Evolutionary conservation across 2,329 filamentous ascomycete species (phyloP).

Genomic region (Leptographium radiaticola): DNA sequence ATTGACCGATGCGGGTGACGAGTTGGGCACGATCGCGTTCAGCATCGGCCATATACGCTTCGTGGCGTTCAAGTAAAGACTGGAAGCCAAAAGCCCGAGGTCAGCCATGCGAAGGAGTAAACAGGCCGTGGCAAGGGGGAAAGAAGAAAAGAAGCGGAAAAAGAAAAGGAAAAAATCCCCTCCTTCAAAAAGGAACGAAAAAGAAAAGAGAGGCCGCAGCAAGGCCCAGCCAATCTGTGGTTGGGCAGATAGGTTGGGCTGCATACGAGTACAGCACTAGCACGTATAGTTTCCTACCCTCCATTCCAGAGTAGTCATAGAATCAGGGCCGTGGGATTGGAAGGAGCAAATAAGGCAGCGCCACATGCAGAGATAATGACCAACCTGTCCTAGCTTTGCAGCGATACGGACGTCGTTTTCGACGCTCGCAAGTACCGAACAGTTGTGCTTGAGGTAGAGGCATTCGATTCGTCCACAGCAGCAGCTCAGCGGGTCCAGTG

Average conservation of each 20-base stretch:
- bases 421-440: constrained; percentile 60
- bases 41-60: constrained; percentile 85
- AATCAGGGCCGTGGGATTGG: no score
- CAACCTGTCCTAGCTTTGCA: constrained; percentile 82
- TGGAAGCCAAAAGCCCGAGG: constrained; percentile 40
- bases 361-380: constrained; percentile 17
- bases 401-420: constrained; percentile 82
- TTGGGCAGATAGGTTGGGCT: no score
- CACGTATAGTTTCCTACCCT: background rate
- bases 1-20: constrained; percentile 55
- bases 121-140: background rate
- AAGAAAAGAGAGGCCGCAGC: background rate
- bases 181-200: background rate
- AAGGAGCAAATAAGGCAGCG: background rate
- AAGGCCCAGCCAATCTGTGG: background rate
- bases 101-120: background rate
- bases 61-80: constrained; percentile 84
- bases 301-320: background rate
- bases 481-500: constrained; percentile 40
- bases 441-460: constrained; percentile 69
- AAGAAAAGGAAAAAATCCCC: constrained; percentile 2
- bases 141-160: constrained; percentile 1
- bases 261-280: background rate
- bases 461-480: constrained; percentile 80
- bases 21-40: constrained; percentile 72